Base-by-base conservation (phyloP, 805 yeast genomes). In the Hemisphaericaspora nanyangensis region DNA sequence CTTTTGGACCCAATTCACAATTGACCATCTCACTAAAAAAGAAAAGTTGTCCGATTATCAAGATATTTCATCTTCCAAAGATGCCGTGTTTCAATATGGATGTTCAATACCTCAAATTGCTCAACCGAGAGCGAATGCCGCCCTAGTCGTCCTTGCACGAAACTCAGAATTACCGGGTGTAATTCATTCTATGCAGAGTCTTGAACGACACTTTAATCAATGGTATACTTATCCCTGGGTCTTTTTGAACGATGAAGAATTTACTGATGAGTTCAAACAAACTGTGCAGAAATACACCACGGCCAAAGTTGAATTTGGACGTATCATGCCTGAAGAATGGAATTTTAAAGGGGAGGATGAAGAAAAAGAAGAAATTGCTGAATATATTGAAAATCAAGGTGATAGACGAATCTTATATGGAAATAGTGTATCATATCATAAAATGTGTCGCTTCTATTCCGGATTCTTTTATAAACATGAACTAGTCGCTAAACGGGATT, bases 201-300 rank as follows among this genome's bases (percentile, higher is more conserved):
- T 93, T 39, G 98, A 91, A 57, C 70, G 86, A 18, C 95, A 84
- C 56, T 91, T 90, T 65, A 91, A 91, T 58, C 90, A 90, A 51
- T 88, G 96, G 95, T 93, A 73, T 60, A 76, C 84, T 48, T 93
- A 93, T 56, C 97, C 96, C 0, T 93, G 95, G 82, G 82, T 87
- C 1, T 87, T 93, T 50, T 60, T 93, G 15, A 91, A 90, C 56
- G 87, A 91, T 58, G 89, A 76, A 42, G 80, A 77, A 13, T 90
- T 91, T 52, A 68, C 72, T 17, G 74, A 75, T 2, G 74, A 79
- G 15, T 93, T 93, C 60, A 77, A 74, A 50, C 51, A 50, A 2
- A 61, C 69, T 1, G 81, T 88, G 0, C 37, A 48, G 11, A 55
- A 68, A 31, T 63, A 76, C 38, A 82, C 93, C 4, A 64, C 70